Evolutionary conservation across 1,284 basidiomycete genomes (phyloP), one percentile per base, ranked within the genome.

Genomic region (Rhodofomes roseus): DNA sequence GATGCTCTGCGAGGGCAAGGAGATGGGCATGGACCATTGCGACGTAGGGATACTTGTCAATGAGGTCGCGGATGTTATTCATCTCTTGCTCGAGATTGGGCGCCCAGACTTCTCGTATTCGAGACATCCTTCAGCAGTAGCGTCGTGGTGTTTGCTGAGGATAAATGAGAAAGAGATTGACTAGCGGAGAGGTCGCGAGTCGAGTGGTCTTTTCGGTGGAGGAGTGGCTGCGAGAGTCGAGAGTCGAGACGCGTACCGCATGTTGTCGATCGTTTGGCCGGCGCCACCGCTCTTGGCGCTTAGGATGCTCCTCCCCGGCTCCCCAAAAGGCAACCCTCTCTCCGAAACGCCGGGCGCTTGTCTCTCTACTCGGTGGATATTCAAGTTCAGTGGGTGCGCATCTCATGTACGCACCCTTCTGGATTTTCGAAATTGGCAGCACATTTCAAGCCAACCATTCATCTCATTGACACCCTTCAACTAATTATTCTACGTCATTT

Each of bases 31-130:
- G 73, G 72, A 95, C 94, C 95, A 99, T 96, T 65, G 96, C 94
- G 68, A 99, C 87, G 76, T 90, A 98, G 7, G 96, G 93, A 78
- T 95, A 97, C 68, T 86, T 82, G 66, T 97, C 95, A 65, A 99
- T 90, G 57, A 91, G 79, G 55, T 90, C 86, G 59, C 96, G 87
- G 60, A 99, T 87, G 67, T 86, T 85, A 4, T 85, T 85, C 87
- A 99, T 95, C 79, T 98, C 96, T 43, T 82, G 78, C 64, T 98
- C 95, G 65, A 99, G 86, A 75, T 97, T 98, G 50, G 89, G 89
- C 12, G 88, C 86, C 96, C 96, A 99, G 69, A 99, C 96, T 68
- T 97, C 95, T 68, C 87, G 85, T 84, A 93, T 92, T 75, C 86
- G 82, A 67, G 86, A 80, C 85, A 89, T 75, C 14, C 9, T 60